Percentiles rank a stretch among this genome's conserved stretches.
phyloP scores from a whole-genome alignment of 2,329 filamentous ascomycete genomes.

The Claviceps quebecensis region DNA sequence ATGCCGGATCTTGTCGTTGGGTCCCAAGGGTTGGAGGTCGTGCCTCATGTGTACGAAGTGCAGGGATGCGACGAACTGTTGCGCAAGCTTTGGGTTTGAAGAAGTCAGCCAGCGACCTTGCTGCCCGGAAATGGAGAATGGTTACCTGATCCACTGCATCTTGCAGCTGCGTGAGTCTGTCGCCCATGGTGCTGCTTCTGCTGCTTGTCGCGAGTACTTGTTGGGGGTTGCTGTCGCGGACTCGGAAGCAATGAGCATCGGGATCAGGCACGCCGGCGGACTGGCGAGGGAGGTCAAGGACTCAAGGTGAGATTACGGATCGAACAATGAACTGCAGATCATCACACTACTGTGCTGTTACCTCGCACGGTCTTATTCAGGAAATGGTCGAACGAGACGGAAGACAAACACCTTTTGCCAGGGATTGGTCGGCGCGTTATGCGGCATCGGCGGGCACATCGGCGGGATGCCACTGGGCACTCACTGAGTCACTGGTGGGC shows the following conservation, averaged over 20 bases:
- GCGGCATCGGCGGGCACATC: too few relatives aligned
- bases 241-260: neutral
- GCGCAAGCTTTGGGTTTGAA: slow-evolving; percentile 37
- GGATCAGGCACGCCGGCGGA: neutral
- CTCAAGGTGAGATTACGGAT: neutral
- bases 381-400: too few relatives aligned
- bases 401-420: too few relatives aligned
- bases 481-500: too few relatives aligned
- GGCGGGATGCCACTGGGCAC: too few relatives aligned
- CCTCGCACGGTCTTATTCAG: neutral
- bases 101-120: neutral
- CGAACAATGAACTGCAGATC: neutral
- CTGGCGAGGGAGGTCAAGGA: neutral
- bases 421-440: too few relatives aligned
- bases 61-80: slow-evolving; percentile 53
- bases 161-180: slow-evolving; percentile 71
- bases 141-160: slow-evolving; percentile 68
- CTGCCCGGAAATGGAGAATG: neutral
- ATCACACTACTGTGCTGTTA: neutral
- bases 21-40: slow-evolving; percentile 45
- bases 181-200: slow-evolving; percentile 39
- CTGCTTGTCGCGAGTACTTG: neutral
- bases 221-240: too few relatives aligned
- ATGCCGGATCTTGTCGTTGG: slow-evolving; percentile 44
- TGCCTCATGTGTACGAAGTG: slow-evolving; percentile 56